These are phyloP conservation scores for Metarhizium guizhouense DNA, from an alignment of 2,329 filamentous ascomycete species.

Conservation along the genomic window DNA sequence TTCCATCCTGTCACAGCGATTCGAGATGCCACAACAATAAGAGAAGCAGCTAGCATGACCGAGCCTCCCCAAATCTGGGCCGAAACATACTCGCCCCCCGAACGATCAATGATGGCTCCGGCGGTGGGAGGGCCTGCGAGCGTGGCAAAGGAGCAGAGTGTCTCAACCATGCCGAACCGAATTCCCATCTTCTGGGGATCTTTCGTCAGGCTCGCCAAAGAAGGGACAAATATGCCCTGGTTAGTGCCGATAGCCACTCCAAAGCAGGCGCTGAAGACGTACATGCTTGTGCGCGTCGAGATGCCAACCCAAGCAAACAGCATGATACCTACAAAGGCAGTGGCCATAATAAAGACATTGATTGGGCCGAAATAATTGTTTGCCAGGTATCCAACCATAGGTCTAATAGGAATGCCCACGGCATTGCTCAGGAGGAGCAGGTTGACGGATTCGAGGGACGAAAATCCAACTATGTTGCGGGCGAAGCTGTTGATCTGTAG, in stretches of 20 bases:
- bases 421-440: slow-evolving; percentile 50
- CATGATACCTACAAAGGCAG: slow-evolving; percentile 33
- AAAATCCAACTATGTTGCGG: slow-evolving; percentile 33
- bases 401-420: slow-evolving; percentile 43
- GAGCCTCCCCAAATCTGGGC: slow-evolving; percentile 38
- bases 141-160: slow-evolving; percentile 30
- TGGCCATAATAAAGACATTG: slow-evolving; percentile 44
- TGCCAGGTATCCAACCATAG: slow-evolving; percentile 44
- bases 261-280: slow-evolving; percentile 33
- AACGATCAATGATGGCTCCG: slow-evolving; percentile 33
- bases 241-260: slow-evolving; percentile 33
- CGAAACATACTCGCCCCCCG: slow-evolving; percentile 29
- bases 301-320: slow-evolving; percentile 50
- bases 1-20: slow-evolving; percentile 25
- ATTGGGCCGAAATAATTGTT: slow-evolving; percentile 43
- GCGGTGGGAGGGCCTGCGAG: slow-evolving; percentile 35
- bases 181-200: slow-evolving; percentile 35
- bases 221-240: slow-evolving; percentile 31
- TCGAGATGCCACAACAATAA: slow-evolving; percentile 22
- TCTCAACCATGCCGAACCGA: slow-evolving; percentile 37
- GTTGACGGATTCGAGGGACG: slow-evolving; percentile 39
- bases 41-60: slow-evolving; percentile 26
- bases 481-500: slow-evolving; percentile 34
- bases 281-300: slow-evolving; percentile 26
- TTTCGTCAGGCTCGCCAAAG: slow-evolving; percentile 31